Conservation (phyloP, 179 eudicot genomes). For the Spinacia oleracea region DNA sequence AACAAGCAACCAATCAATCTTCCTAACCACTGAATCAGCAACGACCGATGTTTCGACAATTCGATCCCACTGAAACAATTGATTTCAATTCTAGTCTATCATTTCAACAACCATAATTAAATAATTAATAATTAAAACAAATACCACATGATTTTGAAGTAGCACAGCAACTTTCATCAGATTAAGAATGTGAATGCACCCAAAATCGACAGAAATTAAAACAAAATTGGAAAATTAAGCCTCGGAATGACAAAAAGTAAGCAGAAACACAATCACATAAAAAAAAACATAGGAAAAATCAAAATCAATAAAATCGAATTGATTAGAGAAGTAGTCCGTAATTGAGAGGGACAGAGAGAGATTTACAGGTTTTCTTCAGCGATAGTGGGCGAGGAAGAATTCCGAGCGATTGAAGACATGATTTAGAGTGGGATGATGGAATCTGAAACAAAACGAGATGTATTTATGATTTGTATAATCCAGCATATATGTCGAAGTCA, state of each 20-base stretch:
- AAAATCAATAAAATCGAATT: background rate
- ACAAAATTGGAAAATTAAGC: background rate
- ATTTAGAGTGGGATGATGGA: background rate
- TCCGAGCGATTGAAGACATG: constrained; percentile 48
- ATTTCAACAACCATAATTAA: background rate
- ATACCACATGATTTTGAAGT: background rate
- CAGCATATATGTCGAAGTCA: background rate
- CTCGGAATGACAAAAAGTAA: background rate
- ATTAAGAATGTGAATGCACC: too few species aligned
- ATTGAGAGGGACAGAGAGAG: constrained; percentile 19
- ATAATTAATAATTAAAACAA: background rate
- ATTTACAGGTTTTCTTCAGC: constrained; percentile 65
- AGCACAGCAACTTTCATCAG: background rate
- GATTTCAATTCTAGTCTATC: background rate
- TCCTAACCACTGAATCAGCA: background rate
- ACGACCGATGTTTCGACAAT: background rate
- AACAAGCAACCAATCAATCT: background rate
- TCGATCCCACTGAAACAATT: background rate
- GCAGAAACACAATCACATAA: background rate
- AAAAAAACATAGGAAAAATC: background rate
- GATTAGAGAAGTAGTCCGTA: background rate
- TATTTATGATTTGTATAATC: constrained; percentile 1
- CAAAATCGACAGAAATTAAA: background rate
- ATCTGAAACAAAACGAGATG: background rate
- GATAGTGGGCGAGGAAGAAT: constrained; percentile 41